Evolutionary conservation across 208 protist genomes (phyloP), one percentile per base, ranked within the genome.

Genomic region (Wallacemonas sp.): DNA sequence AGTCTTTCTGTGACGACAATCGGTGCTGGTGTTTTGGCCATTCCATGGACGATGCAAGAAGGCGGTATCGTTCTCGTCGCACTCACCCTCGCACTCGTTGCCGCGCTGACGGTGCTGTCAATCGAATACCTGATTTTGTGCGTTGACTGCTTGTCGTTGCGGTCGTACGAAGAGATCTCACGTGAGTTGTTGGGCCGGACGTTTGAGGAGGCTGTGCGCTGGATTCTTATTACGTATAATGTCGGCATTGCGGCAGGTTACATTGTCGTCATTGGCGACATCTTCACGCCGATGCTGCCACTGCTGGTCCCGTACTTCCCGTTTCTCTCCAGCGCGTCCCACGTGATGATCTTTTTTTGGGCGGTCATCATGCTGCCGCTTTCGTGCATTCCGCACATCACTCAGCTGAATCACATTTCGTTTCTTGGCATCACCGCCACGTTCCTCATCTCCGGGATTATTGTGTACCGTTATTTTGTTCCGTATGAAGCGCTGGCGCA

Each of bases 121-220:
- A 91, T 94, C 56, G 79, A 94, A 63, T 94, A 91, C 70, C 60
- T 90, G 1, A 60, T 91, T 49, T 56, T 85, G n/a, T 91, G 82
- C 44, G 68, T 90, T 0, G 82, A 90, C 33, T 44, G 21, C 14
- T 68, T 91, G 15, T 42, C 77, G 26, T 67, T 94, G 19, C 73
- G 80, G 44, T 90, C 85, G 19, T 94, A 92, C 72, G 88, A 94
- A 56, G 88, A 88, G 56, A 88, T 91, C 44, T 77, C 85, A n/a
- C 31, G 77, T 11, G 77, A 84, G 49, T 66, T 92, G n/a, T 69
- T 94, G 11, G 86, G 86, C 17, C 76, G 75, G 19, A 66, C 63
- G 2, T 89, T 77, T 67, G 86, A 90, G 53, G 75, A 90, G 60
- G 53, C 68, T 31, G 76, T 80, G 28, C 82, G 86, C 1, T 92